A percentile compares a stretch with the other conserved stretches of the same genome.
Evolutionary conservation across 345 rosid species (phyloP).

Genomic region (Ceriops zippeliana): DNA sequence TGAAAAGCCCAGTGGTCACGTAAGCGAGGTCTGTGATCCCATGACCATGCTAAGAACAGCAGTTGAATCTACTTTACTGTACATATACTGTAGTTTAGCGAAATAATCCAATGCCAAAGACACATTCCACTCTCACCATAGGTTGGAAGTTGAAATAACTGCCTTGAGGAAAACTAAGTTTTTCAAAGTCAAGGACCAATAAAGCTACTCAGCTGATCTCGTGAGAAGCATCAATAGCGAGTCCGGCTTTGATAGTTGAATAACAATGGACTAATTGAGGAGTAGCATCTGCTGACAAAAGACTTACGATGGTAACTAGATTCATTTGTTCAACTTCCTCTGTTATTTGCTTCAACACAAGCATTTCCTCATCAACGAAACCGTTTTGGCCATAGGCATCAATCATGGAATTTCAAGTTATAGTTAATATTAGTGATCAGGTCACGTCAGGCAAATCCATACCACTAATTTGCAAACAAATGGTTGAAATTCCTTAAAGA

Average conservation of each 20-base stretch:
- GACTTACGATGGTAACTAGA: constrained; percentile 50
- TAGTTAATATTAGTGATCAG: too few relatives aligned
- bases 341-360: constrained; percentile 48
- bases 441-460: too few relatives aligned
- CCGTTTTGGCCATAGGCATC: constrained; percentile 62
- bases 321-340: constrained; percentile 38
- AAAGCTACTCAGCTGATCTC: constrained; percentile 48
- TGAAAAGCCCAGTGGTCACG: constrained; percentile 37
- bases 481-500: too few relatives aligned
- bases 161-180: constrained; percentile 63
- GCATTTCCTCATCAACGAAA: constrained; percentile 38
- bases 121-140: constrained; percentile 58
- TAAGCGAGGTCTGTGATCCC: constrained; percentile 43
- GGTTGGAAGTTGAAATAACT: constrained; percentile 37
- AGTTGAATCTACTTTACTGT: constrained; percentile 60
- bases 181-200: constrained; percentile 34
- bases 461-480: too few relatives aligned
- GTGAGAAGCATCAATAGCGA: constrained; percentile 34
- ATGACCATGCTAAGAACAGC: constrained; percentile 61
- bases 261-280: constrained; percentile 49
- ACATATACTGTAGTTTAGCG: constrained; percentile 37
- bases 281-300: constrained; percentile 52
- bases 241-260: constrained; percentile 46
- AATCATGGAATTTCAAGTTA: constrained; percentile 72
- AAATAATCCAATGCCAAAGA: constrained; percentile 37